phyloP scores from a whole-genome alignment of 331 rosid genomes.

The Cydonia oblonga region DNA sequence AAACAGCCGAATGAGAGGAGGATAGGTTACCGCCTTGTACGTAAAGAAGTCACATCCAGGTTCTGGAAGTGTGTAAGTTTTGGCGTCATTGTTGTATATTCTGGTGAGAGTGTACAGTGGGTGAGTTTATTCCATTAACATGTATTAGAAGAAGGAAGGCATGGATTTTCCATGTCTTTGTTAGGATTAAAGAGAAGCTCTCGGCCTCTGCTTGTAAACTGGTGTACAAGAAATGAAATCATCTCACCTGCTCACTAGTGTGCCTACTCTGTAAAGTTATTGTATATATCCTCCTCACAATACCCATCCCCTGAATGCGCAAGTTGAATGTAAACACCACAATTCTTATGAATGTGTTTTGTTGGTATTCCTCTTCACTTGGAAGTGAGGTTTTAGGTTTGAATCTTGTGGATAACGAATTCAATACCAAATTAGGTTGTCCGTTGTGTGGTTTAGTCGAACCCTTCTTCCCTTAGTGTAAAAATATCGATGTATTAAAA shows the following conservation, averaged over 20 bases:
- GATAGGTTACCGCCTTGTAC: slow-evolving; percentile 20
- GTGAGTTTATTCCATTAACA: slow-evolving; percentile 44
- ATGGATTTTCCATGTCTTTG: slow-evolving; percentile 15
- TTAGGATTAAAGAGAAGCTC: slow-evolving; percentile 16
- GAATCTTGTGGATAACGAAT: no score
- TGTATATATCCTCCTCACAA: slow-evolving; percentile 36
- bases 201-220: slow-evolving; percentile 25
- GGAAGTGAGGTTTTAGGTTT: no score
- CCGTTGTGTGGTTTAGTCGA: no score
- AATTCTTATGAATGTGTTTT: background rate
- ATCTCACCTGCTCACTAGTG: slow-evolving; percentile 14
- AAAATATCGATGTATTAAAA: no score
- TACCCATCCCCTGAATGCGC: slow-evolving; percentile 11
- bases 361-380: no score
- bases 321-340: no score
- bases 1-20: slow-evolving; percentile 11
- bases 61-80: slow-evolving; percentile 31
- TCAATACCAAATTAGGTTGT: no score
- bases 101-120: slow-evolving; percentile 66
- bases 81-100: slow-evolving; percentile 58
- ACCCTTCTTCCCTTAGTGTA: no score
- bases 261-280: slow-evolving; percentile 36
- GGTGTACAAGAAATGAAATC: slow-evolving; percentile 11
- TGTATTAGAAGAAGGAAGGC: slow-evolving; percentile 32
- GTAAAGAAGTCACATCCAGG: slow-evolving; percentile 20